phyloP scores from a whole-genome alignment of 306 rosid genomes.

The Ochetophila trinervis region DNA sequence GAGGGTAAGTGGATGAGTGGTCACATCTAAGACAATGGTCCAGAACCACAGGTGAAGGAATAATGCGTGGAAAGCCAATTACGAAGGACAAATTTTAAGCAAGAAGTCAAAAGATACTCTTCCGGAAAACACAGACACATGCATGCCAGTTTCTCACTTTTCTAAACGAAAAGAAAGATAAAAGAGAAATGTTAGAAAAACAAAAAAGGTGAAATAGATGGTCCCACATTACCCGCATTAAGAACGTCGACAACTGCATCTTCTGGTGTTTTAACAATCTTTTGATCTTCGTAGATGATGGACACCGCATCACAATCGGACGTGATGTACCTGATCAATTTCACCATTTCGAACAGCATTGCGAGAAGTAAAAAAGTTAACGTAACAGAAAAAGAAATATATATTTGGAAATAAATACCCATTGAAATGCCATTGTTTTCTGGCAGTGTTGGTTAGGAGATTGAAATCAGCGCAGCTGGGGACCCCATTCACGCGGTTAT shows the following conservation, averaged over 20 bases:
- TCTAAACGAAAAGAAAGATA: no score
- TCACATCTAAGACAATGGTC: not conserved
- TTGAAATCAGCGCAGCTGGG: conserved; percentile 80
- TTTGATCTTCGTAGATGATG: conserved; percentile 47
- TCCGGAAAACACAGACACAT: not conserved
- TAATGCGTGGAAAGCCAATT: not conserved
- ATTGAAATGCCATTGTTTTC: conserved; percentile 66
- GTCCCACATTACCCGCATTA: conserved; percentile 52
- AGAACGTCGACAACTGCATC: conserved; percentile 83
- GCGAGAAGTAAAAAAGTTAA: not conserved
- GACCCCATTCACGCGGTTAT: conserved; percentile 80
- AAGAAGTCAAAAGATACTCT: not conserved
- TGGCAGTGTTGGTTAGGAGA: conserved; percentile 55
- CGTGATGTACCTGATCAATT: conserved; percentile 55
- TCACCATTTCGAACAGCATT: not conserved
- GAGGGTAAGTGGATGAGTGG: not conserved
- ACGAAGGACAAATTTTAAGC: not conserved
- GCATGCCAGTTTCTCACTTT: not conserved
- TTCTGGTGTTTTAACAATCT: conserved; percentile 61
- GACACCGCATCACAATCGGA: conserved; percentile 90
- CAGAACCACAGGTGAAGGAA: not conserved
- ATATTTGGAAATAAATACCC: conserved; percentile 40
- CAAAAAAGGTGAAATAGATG: not conserved
- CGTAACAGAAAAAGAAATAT: no score
- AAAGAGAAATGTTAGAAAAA: no score